Conservation (phyloP, 2,329 filamentous ascomycete species). For the Fusarium nanum region DNA sequence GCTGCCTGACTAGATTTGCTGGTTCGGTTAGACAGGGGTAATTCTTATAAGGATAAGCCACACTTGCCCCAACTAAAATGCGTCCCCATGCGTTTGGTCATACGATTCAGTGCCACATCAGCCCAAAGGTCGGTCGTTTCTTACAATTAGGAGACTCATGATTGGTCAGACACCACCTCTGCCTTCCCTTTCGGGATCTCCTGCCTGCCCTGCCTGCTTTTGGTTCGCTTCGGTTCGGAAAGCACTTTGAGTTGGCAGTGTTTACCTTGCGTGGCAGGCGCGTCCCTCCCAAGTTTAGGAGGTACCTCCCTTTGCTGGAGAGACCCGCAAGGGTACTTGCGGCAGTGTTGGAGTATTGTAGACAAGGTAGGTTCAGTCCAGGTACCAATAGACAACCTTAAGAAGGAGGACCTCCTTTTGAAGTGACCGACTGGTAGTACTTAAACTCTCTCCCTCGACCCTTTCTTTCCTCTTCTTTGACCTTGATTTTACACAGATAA, state of each 20-base stretch:
- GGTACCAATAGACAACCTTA: constrained; percentile 21
- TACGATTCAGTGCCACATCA: constrained; percentile 49
- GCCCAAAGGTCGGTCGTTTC: constrained; percentile 45
- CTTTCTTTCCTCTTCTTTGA: background rate
- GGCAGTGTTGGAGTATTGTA: constrained; percentile 10
- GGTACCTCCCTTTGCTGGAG: background rate
- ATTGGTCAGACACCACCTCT: constrained; percentile 27
- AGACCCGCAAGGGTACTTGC: constrained; percentile 11
- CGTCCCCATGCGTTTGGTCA: constrained; percentile 27
- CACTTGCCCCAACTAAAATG: constrained; percentile 5
- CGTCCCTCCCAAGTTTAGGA: background rate
- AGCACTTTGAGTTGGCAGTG: constrained; percentile 1
- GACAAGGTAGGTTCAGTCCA: constrained; percentile 22
- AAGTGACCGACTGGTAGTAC: constrained; percentile 9
- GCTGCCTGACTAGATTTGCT: background rate
- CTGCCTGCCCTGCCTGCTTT: constrained; percentile 20
- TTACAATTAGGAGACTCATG: constrained; percentile 34
- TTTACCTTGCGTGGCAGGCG: constrained; percentile 7
- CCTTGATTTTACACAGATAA: constrained; percentile 9
- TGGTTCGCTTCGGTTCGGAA: constrained; percentile 25
- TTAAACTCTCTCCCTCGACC: constrained; percentile 16
- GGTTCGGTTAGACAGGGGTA: constrained; percentile 5
- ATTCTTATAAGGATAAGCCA: constrained; percentile 6
- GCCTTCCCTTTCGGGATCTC: constrained; percentile 37
- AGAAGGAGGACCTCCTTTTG: constrained; percentile 14